phyloP scores from a whole-genome alignment of 2,329 filamentous ascomycete genomes.

The Aspergillus calidoustus region DNA sequence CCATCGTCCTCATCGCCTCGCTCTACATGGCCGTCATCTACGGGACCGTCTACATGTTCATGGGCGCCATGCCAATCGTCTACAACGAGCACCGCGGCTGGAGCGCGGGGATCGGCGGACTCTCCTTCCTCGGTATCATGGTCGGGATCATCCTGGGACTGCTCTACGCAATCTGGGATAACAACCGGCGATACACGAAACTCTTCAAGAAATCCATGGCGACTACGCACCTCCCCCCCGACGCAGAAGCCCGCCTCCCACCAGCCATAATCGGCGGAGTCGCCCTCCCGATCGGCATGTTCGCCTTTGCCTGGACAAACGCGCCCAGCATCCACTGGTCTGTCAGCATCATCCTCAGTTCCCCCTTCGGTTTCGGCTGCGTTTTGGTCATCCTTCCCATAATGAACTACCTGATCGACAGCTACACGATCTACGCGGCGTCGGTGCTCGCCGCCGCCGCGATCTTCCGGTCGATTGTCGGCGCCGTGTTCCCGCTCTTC shows the following conservation, averaged over 20 bases:
- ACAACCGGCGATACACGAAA: not conserved
- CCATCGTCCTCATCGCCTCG: not conserved
- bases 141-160: slow-evolving; percentile 31
- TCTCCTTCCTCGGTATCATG: slow-evolving; percentile 6
- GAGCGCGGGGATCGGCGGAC: not conserved
- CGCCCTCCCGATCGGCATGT: slow-evolving; percentile 8
- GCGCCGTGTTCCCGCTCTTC: not conserved
- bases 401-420: slow-evolving; percentile 7
- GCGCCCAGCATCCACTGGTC: slow-evolving; percentile 2
- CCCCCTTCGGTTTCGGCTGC: slow-evolving; percentile 7
- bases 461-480: not conserved
- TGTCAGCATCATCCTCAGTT: not conserved
- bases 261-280: not conserved
- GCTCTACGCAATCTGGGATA: slow-evolving; percentile 31
- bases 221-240: not conserved
- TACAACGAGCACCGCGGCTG: not conserved
- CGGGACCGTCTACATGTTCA: not conserved
- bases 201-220: slow-evolving; percentile 8
- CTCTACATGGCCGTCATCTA: slow-evolving; percentile 3
- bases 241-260: slow-evolving; percentile 1
- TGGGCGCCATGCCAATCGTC: slow-evolving; percentile 1
- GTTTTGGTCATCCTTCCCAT: not conserved
- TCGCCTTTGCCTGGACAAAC: slow-evolving; percentile 14
- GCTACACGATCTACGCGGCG: slow-evolving; percentile 9
- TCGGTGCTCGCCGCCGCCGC: not conserved